Base-by-base conservation (phyloP, 2,329 filamentous ascomycete species). In the Aspergillus pseudoglaucus region DNA sequence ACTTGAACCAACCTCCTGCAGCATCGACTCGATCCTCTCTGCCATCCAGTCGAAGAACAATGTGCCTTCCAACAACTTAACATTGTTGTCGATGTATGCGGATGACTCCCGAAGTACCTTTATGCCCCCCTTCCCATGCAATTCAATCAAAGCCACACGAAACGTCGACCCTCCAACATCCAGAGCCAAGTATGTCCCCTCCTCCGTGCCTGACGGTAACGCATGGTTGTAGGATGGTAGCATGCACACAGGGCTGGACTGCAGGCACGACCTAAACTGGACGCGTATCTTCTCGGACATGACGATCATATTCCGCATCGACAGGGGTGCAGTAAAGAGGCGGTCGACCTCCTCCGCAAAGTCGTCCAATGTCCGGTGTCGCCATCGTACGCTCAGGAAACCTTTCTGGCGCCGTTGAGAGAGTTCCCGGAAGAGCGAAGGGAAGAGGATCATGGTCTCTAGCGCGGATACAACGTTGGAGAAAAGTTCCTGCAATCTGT, bases 11-110 rank as follows among this genome's bases (percentile, higher is more conserved):
- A 69, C 63, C 51, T 66, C 53, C 60, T 63, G 63, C 42, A 84
- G 65, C 63, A 79, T 78, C 7, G 75, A 70, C 39, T 75, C 73
- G 48, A 85, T 82, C 50, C 76, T 75, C 42, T 71, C 71, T 5
- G 81, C 82, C 76, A 85, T 83, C 82, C 82, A 85, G 59, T 83
- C 80, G 59, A 84, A 85, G 62, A 85, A 84, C 1, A 71, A 68
- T 20, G 71, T 72, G 2, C 80, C 81, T 48, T 74, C 69, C 50
- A 84, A 64, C 41, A 72, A 64, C 45, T 80, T 77, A 43, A 83
- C 75, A 12, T 65, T 59, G 51, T 80, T 75, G 58, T 81, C 77
- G 53, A 85, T 84, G 43, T 68, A 68, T 55, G 75, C 79, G 40
- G 73, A 76, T 33, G 73, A 70, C 64, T 80, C 79, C 48, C 71